phyloP scores from a whole-genome alignment of 208 protist genomes.

The Leptomonas pyrrhocoris region DNA sequence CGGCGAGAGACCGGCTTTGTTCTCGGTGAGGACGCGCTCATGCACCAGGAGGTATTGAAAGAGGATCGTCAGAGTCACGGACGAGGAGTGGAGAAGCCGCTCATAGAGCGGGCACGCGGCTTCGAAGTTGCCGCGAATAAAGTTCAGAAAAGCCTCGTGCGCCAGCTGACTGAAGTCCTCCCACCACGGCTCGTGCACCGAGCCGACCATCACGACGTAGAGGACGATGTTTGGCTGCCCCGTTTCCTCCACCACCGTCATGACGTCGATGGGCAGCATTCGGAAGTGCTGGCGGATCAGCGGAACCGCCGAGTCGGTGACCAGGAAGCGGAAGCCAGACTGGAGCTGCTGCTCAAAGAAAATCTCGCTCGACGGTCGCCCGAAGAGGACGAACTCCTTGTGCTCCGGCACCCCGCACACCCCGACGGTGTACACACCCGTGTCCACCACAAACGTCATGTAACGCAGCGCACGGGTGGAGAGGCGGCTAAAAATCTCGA shows the following conservation, averaged over 20 bases:
- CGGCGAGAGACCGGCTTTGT: constrained; percentile 11
- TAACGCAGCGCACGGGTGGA: constrained; percentile 16
- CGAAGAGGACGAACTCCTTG: constrained; percentile 44
- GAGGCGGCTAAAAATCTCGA: constrained; percentile 39
- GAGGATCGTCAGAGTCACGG: constrained; percentile 5
- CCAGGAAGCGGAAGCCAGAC: constrained; percentile 34
- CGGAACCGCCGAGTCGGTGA: constrained; percentile 42
- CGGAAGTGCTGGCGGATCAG: constrained; percentile 39
- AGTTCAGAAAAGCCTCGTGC: constrained; percentile 25
- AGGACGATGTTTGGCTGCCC: constrained; percentile 30
- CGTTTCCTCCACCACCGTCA: constrained; percentile 20
- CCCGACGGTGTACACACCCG: constrained; percentile 37
- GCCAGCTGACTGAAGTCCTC: constrained; percentile 15
- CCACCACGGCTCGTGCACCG: constrained; percentile 24
- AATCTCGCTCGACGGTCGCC: constrained; percentile 26
- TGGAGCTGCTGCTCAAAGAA: constrained; percentile 32
- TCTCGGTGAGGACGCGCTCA: constrained; percentile 18
- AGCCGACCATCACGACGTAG: constrained; percentile 37
- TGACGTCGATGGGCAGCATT: constrained; percentile 38
- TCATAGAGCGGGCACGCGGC: constrained; percentile 10
- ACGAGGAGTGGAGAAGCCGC: not conserved
- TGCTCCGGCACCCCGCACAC: constrained; percentile 43
- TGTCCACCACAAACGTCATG: constrained; percentile 43
- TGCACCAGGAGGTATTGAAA: constrained; percentile 13
- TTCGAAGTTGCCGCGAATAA: constrained; percentile 19